Percentiles rank a stretch among this genome's conserved stretches.
Conservation (phyloP, 1,284 basidiomycete species). For the Xerocomus amazonicus region DNA sequence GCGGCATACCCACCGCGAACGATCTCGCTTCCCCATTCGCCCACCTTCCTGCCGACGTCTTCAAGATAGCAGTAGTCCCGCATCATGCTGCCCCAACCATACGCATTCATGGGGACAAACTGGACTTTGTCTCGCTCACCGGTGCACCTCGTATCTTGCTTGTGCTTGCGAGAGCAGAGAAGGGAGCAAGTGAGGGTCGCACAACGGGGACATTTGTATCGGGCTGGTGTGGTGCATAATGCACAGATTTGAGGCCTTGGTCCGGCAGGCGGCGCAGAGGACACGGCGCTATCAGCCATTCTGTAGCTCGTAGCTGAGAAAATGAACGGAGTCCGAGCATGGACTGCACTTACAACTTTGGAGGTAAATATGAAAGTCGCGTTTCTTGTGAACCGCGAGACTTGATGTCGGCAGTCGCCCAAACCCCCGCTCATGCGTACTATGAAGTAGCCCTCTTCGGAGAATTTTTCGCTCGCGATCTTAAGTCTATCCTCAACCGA, state of each 20-base stretch:
- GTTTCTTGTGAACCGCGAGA: background rate
- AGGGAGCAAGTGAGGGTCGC: constrained; percentile 67
- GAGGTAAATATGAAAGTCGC: too few species aligned
- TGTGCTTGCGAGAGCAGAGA: constrained; percentile 70
- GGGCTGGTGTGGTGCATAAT: constrained; percentile 50
- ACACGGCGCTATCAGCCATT: constrained; percentile 9
- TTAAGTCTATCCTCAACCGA: constrained; percentile 67
- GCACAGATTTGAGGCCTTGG: constrained; percentile 13
- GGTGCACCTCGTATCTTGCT: constrained; percentile 58
- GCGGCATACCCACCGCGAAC: constrained; percentile 44
- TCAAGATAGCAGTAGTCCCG: constrained; percentile 84
- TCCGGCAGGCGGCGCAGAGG: constrained; percentile 2
- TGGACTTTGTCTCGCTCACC: constrained; percentile 71
- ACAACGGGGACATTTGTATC: constrained; percentile 83
- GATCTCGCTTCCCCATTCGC: constrained; percentile 71
- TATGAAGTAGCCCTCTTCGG: constrained; percentile 79
- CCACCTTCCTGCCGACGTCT: constrained; percentile 68
- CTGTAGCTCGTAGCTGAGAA: background rate
- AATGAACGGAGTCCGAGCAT: background rate
- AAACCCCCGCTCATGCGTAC: constrained; percentile 48
- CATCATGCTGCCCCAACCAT: constrained; percentile 80
- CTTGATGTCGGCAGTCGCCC: constrained; percentile 25
- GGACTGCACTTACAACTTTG: background rate
- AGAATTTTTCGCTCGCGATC: constrained; percentile 62
- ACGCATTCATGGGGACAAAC: constrained; percentile 77